Evolutionary conservation across 2,329 filamentous ascomycete genomes (phyloP).

Genomic region (Teratosphaeria gauchensis): DNA sequence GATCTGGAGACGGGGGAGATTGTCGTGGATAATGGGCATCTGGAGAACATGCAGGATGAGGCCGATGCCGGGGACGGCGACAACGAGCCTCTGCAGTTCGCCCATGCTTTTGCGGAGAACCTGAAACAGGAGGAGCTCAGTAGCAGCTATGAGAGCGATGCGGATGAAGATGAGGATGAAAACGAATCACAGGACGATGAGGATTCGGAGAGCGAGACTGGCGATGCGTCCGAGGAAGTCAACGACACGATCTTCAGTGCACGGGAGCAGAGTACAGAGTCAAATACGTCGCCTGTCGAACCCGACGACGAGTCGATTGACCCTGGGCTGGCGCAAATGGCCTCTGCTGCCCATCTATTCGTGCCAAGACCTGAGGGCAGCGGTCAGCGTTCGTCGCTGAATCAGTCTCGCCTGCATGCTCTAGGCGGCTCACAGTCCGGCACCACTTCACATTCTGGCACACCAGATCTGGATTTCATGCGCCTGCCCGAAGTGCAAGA

Average conservation of each 20-base stretch:
- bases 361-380: background rate
- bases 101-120: constrained; percentile 21
- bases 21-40: constrained; percentile 83
- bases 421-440: background rate
- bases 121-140: constrained; percentile 23
- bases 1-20: constrained; percentile 73
- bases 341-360: background rate
- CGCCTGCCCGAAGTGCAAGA: constrained; percentile 11
- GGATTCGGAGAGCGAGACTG: constrained; percentile 3
- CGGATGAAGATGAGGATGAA: constrained; percentile 29
- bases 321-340: background rate
- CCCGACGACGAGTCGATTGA: background rate
- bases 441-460: background rate
- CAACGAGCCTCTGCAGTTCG: constrained; percentile 18
- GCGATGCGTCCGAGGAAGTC: background rate
- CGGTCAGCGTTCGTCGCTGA: background rate
- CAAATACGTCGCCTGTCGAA: background rate
- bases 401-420: background rate
- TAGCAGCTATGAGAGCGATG: constrained; percentile 8
- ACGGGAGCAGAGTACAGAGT: background rate
- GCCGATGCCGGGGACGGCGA: constrained; percentile 35
- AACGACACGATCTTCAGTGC: background rate
- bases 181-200: constrained; percentile 16
- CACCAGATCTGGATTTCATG: background rate
- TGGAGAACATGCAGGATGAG: constrained; percentile 54